A percentile compares a stretch with the other conserved stretches of the same genome.
These are phyloP conservation scores for Boletus mariae DNA, from an alignment of 1,284 basidiomycete genomes.

Conservation along the genomic window DNA sequence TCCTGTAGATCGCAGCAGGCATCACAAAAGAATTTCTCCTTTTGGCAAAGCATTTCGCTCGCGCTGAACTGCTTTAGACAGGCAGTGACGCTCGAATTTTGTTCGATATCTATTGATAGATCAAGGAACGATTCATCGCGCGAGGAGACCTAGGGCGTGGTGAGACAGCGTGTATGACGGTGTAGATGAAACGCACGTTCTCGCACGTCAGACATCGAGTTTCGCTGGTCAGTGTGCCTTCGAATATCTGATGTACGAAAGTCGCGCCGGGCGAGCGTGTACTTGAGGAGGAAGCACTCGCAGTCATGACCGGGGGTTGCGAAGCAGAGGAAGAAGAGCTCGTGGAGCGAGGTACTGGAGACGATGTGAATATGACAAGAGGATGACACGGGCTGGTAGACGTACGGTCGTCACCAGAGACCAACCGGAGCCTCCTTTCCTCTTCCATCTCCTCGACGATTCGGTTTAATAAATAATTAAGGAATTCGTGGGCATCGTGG, in stretches of 20 bases:
- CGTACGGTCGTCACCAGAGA: constrained; percentile 34
- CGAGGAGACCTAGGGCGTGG: constrained; percentile 70
- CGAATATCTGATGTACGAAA: constrained; percentile 89
- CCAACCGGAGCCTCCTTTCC: constrained; percentile 48
- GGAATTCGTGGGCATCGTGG: constrained; percentile 96
- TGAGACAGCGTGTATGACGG: constrained; percentile 9
- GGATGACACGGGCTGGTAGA: neutral
- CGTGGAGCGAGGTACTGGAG: constrained; percentile 54
- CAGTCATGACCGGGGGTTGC: constrained; percentile 36
- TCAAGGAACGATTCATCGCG: constrained; percentile 96
- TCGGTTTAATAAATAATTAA: constrained; percentile 91
- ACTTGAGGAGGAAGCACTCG: constrained; percentile 43
- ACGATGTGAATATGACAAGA: constrained; percentile 4
- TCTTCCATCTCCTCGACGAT: constrained; percentile 91
- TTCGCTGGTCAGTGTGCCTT: constrained; percentile 93
- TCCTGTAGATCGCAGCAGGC: constrained; percentile 95
- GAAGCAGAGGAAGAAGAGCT: constrained; percentile 48
- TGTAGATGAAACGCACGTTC: constrained; percentile 51
- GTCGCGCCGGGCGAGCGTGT: constrained; percentile 54
- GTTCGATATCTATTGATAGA: constrained; percentile 96
- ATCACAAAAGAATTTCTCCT: constrained; percentile 99
- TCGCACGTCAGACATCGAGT: constrained; percentile 97
- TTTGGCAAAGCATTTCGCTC: constrained; percentile 96
- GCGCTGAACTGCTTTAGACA: constrained; percentile 96
- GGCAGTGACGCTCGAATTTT: constrained; percentile 93